Evolutionary conservation across 495 filamentous ascomycete genomes (phyloP).

Genomic region (Trichoderma asperelloides): DNA sequence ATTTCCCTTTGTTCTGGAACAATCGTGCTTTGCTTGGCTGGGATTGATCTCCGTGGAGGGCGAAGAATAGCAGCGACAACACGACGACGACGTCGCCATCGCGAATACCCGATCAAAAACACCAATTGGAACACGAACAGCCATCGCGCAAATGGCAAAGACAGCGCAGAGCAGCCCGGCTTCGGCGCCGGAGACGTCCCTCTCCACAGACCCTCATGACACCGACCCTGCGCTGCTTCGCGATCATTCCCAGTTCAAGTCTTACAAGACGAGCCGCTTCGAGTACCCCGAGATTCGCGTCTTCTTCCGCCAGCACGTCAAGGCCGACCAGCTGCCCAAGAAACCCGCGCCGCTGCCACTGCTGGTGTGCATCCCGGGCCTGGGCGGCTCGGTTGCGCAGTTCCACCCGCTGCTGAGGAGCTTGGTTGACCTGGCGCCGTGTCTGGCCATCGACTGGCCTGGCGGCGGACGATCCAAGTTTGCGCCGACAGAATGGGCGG

Average conservation of each 20-base stretch:
- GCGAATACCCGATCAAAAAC: neutral
- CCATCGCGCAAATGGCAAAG: neutral
- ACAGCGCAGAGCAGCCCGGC: neutral
- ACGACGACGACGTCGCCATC: neutral
- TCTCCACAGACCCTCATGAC: slow-evolving; percentile 16
- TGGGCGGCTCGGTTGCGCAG: slow-evolving; percentile 83
- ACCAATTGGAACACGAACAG: neutral
- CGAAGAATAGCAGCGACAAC: neutral
- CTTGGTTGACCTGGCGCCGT: slow-evolving; percentile 76
- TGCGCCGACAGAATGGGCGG: slow-evolving; percentile 59
- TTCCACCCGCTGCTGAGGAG: slow-evolving; percentile 76
- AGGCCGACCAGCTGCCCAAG: slow-evolving; percentile 65
- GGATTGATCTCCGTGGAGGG: neutral
- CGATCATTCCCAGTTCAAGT: slow-evolving; percentile 62
- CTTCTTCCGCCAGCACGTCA: slow-evolving; percentile 74
- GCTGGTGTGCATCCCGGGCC: slow-evolving; percentile 83
- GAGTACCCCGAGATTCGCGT: slow-evolving; percentile 73
- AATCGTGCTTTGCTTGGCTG: neutral
- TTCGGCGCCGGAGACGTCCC: neutral
- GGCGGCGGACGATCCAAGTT: slow-evolving; percentile 78
- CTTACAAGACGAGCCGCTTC: slow-evolving; percentile 59
- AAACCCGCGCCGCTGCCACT: slow-evolving; percentile 68
- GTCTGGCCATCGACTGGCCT: slow-evolving; percentile 81
- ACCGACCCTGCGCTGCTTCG: slow-evolving; percentile 70
- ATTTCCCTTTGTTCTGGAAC: neutral